Evolutionary conservation across 148 eudicot species (phyloP).

Genomic region (Euryodendron excelsum): DNA sequence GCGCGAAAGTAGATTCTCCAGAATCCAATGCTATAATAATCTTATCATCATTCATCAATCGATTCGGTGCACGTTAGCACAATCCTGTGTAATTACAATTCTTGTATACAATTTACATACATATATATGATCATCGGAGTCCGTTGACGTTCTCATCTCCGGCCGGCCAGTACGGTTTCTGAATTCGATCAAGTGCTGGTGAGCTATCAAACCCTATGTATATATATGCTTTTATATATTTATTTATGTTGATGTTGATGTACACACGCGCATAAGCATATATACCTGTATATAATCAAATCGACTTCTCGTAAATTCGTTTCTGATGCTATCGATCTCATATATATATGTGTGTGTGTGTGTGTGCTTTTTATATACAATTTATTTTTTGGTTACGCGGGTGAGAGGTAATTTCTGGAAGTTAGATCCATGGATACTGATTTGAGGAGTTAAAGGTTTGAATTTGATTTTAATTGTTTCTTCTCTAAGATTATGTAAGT

Average conservation of each 20-base stretch:
- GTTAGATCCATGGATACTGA: background rate
- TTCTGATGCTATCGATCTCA: background rate
- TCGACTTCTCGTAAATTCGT: background rate
- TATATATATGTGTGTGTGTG: background rate
- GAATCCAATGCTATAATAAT: too few relatives aligned
- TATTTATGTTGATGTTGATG: too few relatives aligned
- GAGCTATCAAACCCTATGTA: background rate
- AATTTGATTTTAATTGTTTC: background rate
- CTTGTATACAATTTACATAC: background rate
- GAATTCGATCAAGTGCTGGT: background rate
- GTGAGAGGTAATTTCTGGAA: background rate
- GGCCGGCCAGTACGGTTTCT: conserved; percentile 7
- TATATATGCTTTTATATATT: background rate
- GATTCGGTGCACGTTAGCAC: background rate
- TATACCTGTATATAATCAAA: background rate
- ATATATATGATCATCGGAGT: background rate
- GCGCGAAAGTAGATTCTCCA: too few relatives aligned
- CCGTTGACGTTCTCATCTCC: conserved; percentile 10
- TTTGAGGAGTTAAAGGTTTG: background rate
- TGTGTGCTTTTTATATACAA: too few relatives aligned
- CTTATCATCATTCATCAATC: background rate
- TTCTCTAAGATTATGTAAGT: background rate
- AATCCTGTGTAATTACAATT: background rate
- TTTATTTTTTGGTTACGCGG: too few relatives aligned
- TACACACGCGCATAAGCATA: background rate